Evolutionary conservation across 2,329 filamentous ascomycete genomes (phyloP).

Genomic region (Pseudofabraea citricarpa): DNA sequence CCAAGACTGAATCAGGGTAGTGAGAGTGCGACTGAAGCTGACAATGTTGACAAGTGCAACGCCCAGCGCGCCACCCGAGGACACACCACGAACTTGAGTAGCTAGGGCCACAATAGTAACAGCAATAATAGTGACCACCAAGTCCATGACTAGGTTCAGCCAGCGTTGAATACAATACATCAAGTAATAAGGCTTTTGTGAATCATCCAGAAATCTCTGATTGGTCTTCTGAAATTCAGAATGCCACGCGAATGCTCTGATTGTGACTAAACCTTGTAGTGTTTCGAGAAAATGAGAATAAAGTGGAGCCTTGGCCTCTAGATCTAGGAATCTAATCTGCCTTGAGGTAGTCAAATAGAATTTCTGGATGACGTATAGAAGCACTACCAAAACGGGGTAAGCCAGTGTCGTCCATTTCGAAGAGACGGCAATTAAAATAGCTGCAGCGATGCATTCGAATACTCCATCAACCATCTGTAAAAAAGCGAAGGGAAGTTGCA

Average conservation of each 20-base stretch:
- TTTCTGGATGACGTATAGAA: constrained; percentile 25
- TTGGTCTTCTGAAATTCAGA: not conserved
- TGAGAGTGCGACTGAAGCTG: no score
- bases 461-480: not conserved
- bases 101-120: no score
- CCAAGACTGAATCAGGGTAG: no score
- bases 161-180: constrained; percentile 41
- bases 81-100: no score
- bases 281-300: constrained; percentile 40
- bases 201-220: constrained; percentile 29
- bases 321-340: constrained; percentile 39
- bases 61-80: no score
- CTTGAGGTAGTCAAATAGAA: constrained; percentile 40
- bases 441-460: not conserved
- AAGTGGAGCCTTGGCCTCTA: constrained; percentile 35
- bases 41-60: no score
- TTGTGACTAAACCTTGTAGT: constrained; percentile 35
- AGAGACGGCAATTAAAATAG: constrained; percentile 1
- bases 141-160: constrained; percentile 37
- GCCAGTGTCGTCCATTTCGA: constrained; percentile 3
- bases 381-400: constrained; percentile 1
- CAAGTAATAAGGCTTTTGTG: constrained; percentile 40
- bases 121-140: constrained; percentile 32
- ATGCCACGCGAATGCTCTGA: constrained; percentile 39
- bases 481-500: not conserved